phyloP scores from a whole-genome alignment of 2,329 filamentous ascomycete genomes.

The Aspergillus sp. region DNA sequence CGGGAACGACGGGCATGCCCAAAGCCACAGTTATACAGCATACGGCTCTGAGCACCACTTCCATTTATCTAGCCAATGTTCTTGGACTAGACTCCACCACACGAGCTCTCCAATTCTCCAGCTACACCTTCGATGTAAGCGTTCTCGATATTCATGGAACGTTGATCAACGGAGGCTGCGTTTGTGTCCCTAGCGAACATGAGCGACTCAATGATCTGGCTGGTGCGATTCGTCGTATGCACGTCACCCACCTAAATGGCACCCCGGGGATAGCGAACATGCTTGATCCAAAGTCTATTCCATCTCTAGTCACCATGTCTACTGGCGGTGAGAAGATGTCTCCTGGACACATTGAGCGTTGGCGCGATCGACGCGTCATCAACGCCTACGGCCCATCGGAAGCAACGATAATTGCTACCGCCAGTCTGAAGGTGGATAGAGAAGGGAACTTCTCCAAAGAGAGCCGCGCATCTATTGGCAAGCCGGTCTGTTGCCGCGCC shows the following conservation, averaged over 20 bases:
- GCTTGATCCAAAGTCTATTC: conserved; percentile 49
- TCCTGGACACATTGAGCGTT: conserved; percentile 48
- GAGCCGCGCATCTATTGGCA: conserved; percentile 40
- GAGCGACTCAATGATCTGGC: conserved; percentile 57
- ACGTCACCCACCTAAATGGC: conserved; percentile 59
- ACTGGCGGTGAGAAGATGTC: conserved; percentile 53
- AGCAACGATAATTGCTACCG: conserved; percentile 38
- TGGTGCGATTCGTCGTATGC: conserved; percentile 55
- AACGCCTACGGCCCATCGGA: conserved; percentile 52
- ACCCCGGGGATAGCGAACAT: conserved; percentile 62
- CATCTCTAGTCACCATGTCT: conserved; percentile 48
- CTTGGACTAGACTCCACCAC: conserved; percentile 57
- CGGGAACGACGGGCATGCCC: conserved; percentile 52
- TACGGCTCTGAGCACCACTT: conserved; percentile 59
- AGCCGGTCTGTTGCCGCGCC: conserved; percentile 34
- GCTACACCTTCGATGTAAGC: conserved; percentile 60
- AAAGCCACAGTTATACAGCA: conserved; percentile 69
- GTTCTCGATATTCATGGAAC: conserved; percentile 60
- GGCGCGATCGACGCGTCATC: conserved; percentile 48
- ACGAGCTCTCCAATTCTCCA: conserved; percentile 44
- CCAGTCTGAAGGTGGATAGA: conserved; percentile 35
- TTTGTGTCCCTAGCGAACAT: conserved; percentile 60
- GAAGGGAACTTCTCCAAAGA: conserved; percentile 33
- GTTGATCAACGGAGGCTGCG: conserved; percentile 61
- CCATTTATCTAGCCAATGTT: conserved; percentile 56